phyloP scores from a whole-genome alignment of 148 eudicot species.

The Pouteria glomerata region DNA sequence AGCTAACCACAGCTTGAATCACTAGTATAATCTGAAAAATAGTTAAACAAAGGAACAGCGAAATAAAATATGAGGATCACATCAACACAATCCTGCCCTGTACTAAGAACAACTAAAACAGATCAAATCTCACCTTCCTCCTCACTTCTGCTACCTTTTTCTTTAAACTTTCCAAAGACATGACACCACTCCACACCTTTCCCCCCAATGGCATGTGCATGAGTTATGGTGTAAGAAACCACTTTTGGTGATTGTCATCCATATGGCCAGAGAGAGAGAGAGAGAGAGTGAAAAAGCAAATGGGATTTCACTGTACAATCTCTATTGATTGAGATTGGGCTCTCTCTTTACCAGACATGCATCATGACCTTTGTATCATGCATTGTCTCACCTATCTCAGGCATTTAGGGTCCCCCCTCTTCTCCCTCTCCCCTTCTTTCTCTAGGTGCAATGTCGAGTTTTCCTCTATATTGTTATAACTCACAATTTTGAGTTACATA shows the following conservation, averaged over 20 bases:
- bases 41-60: too few relatives aligned
- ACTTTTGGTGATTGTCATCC: conserved; percentile 15
- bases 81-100: conserved; percentile 2
- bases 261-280: conserved; percentile 5
- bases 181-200: conserved; percentile 20
- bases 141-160: neutral
- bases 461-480: too few relatives aligned
- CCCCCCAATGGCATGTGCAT: conserved; percentile 23
- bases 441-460: too few relatives aligned
- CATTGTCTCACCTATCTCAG: conserved; percentile 45
- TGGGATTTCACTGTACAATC: conserved; percentile 20
- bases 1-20: neutral
- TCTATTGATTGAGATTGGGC: conserved; percentile 40
- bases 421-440: neutral
- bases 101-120: neutral
- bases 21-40: neutral
- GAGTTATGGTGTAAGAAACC: conserved; percentile 19
- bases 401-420: conserved; percentile 32
- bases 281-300: neutral
- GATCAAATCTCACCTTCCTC: conserved; percentile 3
- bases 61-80: neutral
- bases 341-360: conserved; percentile 62
- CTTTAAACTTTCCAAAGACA: neutral
- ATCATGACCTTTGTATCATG: conserved; percentile 72
- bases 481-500: too few relatives aligned